Conservation (phyloP, 179 eudicot species). For the Corrigiola litoralis region DNA sequence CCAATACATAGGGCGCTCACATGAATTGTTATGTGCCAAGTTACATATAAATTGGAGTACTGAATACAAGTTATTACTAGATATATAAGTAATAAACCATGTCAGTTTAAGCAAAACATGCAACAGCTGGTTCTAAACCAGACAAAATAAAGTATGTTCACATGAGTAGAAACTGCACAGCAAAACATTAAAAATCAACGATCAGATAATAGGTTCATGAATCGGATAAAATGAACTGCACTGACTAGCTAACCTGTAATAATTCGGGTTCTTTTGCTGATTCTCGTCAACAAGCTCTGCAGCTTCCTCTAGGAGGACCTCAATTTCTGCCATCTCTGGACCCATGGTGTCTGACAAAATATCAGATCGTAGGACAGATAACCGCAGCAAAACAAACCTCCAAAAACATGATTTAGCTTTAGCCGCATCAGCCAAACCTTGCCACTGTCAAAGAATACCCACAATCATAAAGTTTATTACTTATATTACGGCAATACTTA, state of each 20-base stretch:
- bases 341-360: slow-evolving; percentile 54
- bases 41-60: too few species aligned
- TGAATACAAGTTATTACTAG: too few species aligned
- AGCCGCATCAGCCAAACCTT: slow-evolving; percentile 82
- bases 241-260: slow-evolving; percentile 65
- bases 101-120: too few species aligned
- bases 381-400: slow-evolving; percentile 91
- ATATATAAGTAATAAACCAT: neutral
- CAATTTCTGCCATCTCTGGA: slow-evolving; percentile 78
- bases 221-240: neutral
- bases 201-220: neutral
- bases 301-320: slow-evolving; percentile 88
- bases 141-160: neutral
- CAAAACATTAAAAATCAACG: neutral
- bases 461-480: slow-evolving; percentile 9
- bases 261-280: slow-evolving; percentile 80
- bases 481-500: neutral
- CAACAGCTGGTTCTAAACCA: too few species aligned
- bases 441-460: slow-evolving; percentile 58
- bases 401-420: slow-evolving; percentile 77
- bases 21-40: too few species aligned
- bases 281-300: slow-evolving; percentile 93
- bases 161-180: neutral
- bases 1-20: too few species aligned
- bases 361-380: slow-evolving; percentile 72